These are phyloP conservation scores for Pythium oligandrum DNA, from an alignment of 352 stramenopile species.

Conservation along the genomic window DNA sequence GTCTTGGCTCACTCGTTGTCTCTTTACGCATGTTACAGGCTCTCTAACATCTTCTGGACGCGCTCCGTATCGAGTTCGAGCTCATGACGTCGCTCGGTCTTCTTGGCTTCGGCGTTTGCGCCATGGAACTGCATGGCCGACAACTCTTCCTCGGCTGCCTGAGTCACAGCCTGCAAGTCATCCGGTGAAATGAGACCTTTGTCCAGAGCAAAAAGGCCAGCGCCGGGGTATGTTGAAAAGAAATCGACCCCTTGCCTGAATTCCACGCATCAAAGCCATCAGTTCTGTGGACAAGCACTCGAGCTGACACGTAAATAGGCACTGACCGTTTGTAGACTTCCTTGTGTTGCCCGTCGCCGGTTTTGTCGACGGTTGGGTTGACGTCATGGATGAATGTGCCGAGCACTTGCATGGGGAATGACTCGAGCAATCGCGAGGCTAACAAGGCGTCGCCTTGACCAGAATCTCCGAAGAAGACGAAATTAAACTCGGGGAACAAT, in stretches of 20 bases:
- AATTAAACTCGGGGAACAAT: constrained; percentile 81
- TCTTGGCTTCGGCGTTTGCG: constrained; percentile 34
- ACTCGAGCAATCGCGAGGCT: constrained; percentile 52
- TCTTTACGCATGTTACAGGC: not conserved
- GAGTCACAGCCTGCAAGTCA: constrained; percentile 43
- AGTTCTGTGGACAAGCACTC: too few relatives aligned
- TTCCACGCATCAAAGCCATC: too few relatives aligned
- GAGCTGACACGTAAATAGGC: too few relatives aligned
- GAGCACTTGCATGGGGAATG: constrained; percentile 56
- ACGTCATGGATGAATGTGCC: constrained; percentile 81
- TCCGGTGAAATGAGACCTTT: constrained; percentile 52
- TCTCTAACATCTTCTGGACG: constrained; percentile 15
- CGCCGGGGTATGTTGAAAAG: constrained; percentile 66
- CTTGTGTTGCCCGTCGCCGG: constrained; percentile 64
- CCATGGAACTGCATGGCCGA: constrained; percentile 43
- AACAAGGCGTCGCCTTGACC: constrained; percentile 74
- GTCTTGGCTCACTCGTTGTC: not conserved
- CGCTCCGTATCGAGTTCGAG: constrained; percentile 35
- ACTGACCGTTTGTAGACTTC: constrained; percentile 25
- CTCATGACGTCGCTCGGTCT: constrained; percentile 18
- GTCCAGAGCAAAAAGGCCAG: constrained; percentile 44
- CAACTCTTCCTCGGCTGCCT: constrained; percentile 39
- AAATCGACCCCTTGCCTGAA: constrained; percentile 66
- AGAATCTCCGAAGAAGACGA: constrained; percentile 83
- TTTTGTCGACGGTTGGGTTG: constrained; percentile 42